Conservation (phyloP, 352 stramenopile genomes). For the Pythium vanterpoolii region DNA sequence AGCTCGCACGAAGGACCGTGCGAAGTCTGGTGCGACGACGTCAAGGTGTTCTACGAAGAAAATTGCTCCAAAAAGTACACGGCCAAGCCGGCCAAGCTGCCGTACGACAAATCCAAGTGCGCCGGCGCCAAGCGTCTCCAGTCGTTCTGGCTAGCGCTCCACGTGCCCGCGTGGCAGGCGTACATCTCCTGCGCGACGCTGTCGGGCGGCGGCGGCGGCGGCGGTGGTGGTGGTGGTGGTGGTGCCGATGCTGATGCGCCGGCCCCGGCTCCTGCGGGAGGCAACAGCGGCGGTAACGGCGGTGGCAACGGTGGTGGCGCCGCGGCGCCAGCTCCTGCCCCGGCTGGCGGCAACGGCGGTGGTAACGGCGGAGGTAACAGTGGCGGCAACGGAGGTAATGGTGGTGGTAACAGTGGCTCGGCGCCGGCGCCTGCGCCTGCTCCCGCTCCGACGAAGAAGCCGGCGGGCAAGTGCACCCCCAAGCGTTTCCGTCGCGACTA, state of each 20-base stretch:
- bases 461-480: constrained; percentile 6
- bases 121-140: constrained; percentile 23
- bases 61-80: constrained; percentile 16
- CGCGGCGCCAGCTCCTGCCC: background rate
- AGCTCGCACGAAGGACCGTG: constrained; percentile 22
- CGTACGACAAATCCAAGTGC: constrained; percentile 27
- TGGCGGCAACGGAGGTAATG: too few relatives aligned
- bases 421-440: background rate
- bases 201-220: constrained; percentile 13
- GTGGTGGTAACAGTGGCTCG: background rate
- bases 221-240: background rate
- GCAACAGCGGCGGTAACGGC: too few relatives aligned
- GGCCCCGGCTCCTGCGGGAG: background rate
- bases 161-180: constrained; percentile 26
- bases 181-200: constrained; percentile 30
- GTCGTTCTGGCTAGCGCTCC: constrained; percentile 30
- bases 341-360: background rate
- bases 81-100: constrained; percentile 1
- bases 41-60: constrained; percentile 10
- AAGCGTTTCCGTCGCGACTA: constrained; percentile 12
- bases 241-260: background rate
- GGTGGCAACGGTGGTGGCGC: too few relatives aligned
- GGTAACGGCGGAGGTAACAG: background rate
- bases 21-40: constrained; percentile 20
- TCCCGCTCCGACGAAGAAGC: background rate